Evolutionary conservation across 306 rosid genomes (phyloP).

Genomic region (Begonia masoniana): DNA sequence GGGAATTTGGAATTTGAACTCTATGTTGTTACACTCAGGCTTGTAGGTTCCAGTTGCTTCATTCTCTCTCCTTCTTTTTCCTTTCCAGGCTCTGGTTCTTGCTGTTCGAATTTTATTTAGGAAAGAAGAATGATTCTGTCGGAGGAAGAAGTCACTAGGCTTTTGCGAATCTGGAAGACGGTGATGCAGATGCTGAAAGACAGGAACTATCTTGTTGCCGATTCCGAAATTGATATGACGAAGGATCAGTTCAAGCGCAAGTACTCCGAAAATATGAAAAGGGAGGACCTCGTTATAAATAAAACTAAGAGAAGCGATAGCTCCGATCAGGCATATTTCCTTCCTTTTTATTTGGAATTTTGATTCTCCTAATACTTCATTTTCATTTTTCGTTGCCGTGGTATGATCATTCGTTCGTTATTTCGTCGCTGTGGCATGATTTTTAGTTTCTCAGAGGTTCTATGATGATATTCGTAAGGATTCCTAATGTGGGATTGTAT

Average conservation of each 20-base stretch:
- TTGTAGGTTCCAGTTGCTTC: too few species aligned
- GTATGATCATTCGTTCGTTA: neutral
- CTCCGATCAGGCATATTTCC: neutral
- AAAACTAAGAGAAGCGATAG: neutral
- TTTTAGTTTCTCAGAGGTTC: neutral
- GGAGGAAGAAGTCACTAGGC: conserved; percentile 35
- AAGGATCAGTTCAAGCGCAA: conserved; percentile 23
- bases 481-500: neutral
- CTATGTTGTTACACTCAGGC: too few species aligned
- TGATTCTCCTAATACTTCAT: neutral
- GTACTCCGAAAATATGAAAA: conserved; percentile 35
- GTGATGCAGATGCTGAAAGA: conserved; percentile 68
- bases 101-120: too few species aligned
- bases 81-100: too few species aligned
- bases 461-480: neutral
- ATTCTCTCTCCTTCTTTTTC: too few species aligned
- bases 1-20: too few species aligned
- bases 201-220: conserved; percentile 30
- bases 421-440: neutral
- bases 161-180: conserved; percentile 37
- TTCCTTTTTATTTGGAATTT: neutral
- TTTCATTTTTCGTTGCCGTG: neutral
- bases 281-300: conserved; percentile 42
- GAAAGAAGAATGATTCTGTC: conserved; percentile 29
- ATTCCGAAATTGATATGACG: conserved; percentile 45